phyloP scores from a whole-genome alignment of 2,329 filamentous ascomycete genomes.

The Alternaria dauci region DNA sequence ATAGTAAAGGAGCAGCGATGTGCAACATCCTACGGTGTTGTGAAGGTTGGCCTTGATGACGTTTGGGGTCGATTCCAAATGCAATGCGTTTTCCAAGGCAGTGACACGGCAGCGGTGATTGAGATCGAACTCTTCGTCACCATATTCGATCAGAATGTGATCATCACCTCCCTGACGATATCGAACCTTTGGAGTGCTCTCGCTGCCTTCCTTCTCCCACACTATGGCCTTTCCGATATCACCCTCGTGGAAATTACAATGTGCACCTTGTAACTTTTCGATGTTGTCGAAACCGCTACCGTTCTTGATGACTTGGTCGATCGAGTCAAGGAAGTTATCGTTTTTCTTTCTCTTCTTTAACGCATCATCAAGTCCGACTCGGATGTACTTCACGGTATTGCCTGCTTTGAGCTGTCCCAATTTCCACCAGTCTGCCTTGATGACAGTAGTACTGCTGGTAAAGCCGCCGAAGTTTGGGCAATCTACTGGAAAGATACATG shows the following conservation, averaged over 20 bases:
- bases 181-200: constrained; percentile 33
- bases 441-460: constrained; percentile 63
- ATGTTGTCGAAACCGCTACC: constrained; percentile 27
- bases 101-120: constrained; percentile 66
- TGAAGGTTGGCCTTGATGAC: constrained; percentile 54
- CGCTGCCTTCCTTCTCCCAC: constrained; percentile 37
- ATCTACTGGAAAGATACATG: constrained; percentile 67
- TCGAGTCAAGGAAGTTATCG: constrained; percentile 55
- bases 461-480: constrained; percentile 70
- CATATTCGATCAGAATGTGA: constrained; percentile 66
- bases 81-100: constrained; percentile 60
- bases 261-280: constrained; percentile 36
- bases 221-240: constrained; percentile 41
- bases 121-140: constrained; percentile 63
- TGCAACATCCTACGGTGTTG: constrained; percentile 63
- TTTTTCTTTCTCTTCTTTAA: constrained; percentile 55
- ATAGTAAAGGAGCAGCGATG: constrained; percentile 55
- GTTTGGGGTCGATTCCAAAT: constrained; percentile 50
- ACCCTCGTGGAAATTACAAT: constrained; percentile 36
- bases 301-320: constrained; percentile 52
- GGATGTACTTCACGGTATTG: constrained; percentile 61
- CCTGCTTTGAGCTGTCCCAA: constrained; percentile 69
- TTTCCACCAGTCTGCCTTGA: constrained; percentile 68
- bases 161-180: constrained; percentile 53
- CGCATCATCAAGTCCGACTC: constrained; percentile 63